Conservation (phyloP, 2,329 filamentous ascomycete genomes). For the Ophiocordyceps sinensis region DNA sequence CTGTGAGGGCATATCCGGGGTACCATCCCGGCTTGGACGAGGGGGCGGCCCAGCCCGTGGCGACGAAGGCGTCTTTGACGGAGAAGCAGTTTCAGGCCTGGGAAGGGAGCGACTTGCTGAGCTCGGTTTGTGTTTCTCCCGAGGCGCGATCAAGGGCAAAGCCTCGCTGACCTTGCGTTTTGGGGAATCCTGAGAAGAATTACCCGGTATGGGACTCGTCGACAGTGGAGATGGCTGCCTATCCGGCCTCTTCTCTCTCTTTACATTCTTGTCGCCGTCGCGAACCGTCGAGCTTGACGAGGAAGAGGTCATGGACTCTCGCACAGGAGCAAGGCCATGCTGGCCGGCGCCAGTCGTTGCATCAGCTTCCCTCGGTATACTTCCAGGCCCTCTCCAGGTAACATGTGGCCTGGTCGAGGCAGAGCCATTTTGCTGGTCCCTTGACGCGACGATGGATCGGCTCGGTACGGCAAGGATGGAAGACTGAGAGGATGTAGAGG, state of each 20-base stretch:
- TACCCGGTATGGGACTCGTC: conserved; percentile 47
- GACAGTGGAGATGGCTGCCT: conserved; percentile 32
- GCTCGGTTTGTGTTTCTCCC: conserved; percentile 13
- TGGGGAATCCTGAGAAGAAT: conserved; percentile 42
- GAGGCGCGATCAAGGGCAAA: conserved; percentile 23
- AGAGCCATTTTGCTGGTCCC: conserved; percentile 39
- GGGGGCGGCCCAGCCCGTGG: conserved; percentile 31
- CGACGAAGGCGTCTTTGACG: conserved; percentile 11
- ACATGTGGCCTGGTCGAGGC: conserved; percentile 43
- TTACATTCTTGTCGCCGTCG: conserved; percentile 26
- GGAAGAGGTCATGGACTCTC: conserved; percentile 57
- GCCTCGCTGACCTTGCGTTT: conserved; percentile 20
- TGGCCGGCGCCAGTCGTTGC: conserved; percentile 31
- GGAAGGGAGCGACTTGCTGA: conserved; percentile 18
- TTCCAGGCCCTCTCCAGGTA: conserved; percentile 42
- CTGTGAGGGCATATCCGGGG: conserved; percentile 44
- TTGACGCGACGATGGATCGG: conserved; percentile 26
- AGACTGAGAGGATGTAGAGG: conserved; percentile 63
- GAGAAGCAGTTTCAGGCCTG: conserved; percentile 13
- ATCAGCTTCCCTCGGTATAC: conserved; percentile 32
- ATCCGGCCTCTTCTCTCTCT: conserved; percentile 25
- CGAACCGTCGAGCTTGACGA: conserved; percentile 58
- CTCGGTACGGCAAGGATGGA: conserved; percentile 41
- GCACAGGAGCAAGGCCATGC: conserved; percentile 47
- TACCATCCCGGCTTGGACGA: conserved; percentile 55